Conservation (phyloP, 179 eudicot species). For the Spergularia azorica region DNA sequence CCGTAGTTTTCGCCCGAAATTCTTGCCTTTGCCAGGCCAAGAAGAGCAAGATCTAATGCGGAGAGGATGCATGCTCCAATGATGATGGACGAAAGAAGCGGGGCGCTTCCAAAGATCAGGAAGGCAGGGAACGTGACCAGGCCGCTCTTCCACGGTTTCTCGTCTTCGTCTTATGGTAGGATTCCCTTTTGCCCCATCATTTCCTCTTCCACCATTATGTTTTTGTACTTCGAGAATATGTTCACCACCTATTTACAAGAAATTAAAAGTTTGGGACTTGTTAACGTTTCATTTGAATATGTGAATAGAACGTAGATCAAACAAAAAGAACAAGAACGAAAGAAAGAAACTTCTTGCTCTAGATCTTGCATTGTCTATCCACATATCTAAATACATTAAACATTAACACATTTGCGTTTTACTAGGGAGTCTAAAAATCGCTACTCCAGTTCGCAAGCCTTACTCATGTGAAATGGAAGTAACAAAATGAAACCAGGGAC, state of each 20-base stretch:
- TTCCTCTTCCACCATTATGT: slow-evolving; percentile 60
- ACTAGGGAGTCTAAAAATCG: no score
- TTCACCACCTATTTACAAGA: slow-evolving; percentile 48
- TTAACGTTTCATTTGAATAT: no score
- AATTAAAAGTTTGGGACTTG: no score
- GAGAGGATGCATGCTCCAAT: slow-evolving; percentile 63
- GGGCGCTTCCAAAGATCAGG: slow-evolving; percentile 55
- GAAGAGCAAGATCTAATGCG: slow-evolving; percentile 46
- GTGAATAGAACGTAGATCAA: no score
- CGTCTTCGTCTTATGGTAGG: slow-evolving; percentile 40
- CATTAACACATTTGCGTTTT: no score
- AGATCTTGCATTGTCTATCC: no score
- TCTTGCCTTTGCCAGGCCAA: slow-evolving; percentile 61
- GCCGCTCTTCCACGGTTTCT: slow-evolving; percentile 75
- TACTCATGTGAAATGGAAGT: no score
- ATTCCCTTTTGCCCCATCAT: slow-evolving; percentile 46
- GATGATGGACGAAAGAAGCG: slow-evolving; percentile 62
- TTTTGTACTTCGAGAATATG: slow-evolving; percentile 56
- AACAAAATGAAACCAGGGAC: no score
- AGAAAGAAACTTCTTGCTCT: no score
- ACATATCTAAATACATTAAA: no score
- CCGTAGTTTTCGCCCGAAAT: slow-evolving; percentile 51
- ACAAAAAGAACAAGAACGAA: no score
- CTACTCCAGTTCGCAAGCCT: no score
- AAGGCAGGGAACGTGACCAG: slow-evolving; percentile 62